phyloP scores from a whole-genome alignment of 2,329 filamentous ascomycete genomes.

The Neopestalotiopsis rosae region DNA sequence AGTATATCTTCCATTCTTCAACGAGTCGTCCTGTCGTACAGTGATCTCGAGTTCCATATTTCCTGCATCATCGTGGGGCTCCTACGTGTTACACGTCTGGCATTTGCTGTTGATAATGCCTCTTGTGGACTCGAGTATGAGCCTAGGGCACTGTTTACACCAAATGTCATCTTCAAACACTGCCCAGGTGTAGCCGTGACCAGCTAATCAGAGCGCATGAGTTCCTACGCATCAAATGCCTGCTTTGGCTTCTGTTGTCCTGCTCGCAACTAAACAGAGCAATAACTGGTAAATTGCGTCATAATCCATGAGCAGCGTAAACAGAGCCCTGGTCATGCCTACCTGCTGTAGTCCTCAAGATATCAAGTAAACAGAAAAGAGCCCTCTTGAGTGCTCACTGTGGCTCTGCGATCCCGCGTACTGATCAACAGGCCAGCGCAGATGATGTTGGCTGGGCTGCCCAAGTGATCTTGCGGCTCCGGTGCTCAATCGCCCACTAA shows the following conservation, averaged over 20 bases:
- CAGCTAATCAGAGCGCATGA: neutral
- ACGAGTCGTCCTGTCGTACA: neutral
- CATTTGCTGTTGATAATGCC: neutral
- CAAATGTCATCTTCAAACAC: neutral
- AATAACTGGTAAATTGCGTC: neutral
- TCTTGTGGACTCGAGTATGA: neutral
- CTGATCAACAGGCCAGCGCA: slow-evolving; percentile 5
- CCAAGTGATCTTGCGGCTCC: slow-evolving; percentile 9
- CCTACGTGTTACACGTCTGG: neutral
- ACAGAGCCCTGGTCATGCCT: neutral
- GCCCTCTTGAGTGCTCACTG: neutral
- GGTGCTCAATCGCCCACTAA: neutral
- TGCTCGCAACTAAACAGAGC: neutral
- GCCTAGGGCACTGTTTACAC: neutral
- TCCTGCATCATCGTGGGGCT: neutral
- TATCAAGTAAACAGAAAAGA: neutral
- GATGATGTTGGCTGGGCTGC: neutral
- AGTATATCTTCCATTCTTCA: neutral
- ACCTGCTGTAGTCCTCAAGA: neutral
- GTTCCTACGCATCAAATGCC: neutral
- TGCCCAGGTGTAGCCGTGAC: neutral
- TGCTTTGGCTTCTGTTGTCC: neutral
- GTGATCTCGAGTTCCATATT: neutral
- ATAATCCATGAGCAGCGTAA: neutral
- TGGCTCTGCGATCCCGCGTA: neutral